Percentiles rank a stretch among this genome's conserved stretches.
phyloP scores from a whole-genome alignment of 441 rosid genomes.

The Gossypium aridum region DNA sequence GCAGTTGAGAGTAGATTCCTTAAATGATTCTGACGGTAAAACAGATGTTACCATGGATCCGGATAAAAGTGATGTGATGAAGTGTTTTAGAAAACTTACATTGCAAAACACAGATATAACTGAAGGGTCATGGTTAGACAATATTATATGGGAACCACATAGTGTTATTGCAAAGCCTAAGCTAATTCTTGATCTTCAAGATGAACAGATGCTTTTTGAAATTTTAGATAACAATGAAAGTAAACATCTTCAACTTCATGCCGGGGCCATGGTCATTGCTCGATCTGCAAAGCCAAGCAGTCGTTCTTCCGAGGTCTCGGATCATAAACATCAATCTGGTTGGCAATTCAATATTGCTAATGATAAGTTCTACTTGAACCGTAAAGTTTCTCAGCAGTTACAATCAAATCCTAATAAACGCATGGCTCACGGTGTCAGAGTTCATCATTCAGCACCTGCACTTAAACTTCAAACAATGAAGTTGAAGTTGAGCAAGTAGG shows the following conservation, averaged over 20 bases:
- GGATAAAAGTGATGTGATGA: constrained; percentile 35
- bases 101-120: constrained; percentile 54
- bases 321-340: constrained; percentile 47
- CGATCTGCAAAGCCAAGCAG: constrained; percentile 43
- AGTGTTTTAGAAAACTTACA: constrained; percentile 44
- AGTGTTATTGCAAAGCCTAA: constrained; percentile 48
- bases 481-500: constrained; percentile 97
- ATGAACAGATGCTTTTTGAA: constrained; percentile 95
- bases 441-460: constrained; percentile 96
- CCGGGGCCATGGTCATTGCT: constrained; percentile 90
- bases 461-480: constrained; percentile 93
- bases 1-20: constrained; percentile 33
- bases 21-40: constrained; percentile 21
- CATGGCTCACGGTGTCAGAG: constrained; percentile 63
- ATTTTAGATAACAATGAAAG: constrained; percentile 63
- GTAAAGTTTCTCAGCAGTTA: constrained; percentile 82
- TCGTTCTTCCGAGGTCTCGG: constrained; percentile 38
- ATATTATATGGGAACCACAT: constrained; percentile 77
- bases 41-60: constrained; percentile 32
- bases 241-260: constrained; percentile 70
- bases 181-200: constrained; percentile 92
- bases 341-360: constrained; percentile 95
- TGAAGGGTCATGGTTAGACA: constrained; percentile 84
- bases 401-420: constrained; percentile 79
- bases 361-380: constrained; percentile 85